Base-by-base conservation (phyloP, 441 rosid species). In the Brassica hybrid region DNA sequence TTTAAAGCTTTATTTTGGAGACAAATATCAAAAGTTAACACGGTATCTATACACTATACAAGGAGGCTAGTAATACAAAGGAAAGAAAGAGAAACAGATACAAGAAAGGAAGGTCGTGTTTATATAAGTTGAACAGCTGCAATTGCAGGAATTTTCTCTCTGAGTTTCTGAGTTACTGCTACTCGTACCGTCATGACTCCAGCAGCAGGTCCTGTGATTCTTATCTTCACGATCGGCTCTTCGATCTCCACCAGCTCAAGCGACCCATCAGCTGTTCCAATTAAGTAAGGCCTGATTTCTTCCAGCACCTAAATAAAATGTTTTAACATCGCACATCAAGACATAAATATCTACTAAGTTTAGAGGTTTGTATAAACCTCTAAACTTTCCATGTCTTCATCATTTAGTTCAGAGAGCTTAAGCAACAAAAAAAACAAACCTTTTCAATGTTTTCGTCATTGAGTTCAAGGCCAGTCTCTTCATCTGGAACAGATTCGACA, bases 141-240 rank as follows among this genome's bases (percentile, higher is more conserved):
- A 59, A 93, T 95, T 58, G 94, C 79, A 7, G 95, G 96, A 56
- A 93, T 90, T 81, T 91, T 93, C 88, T 95, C 98, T n/a, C 99
- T 82, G 50, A 93, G 76, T 83, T 94, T 93, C 81, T 93, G 98
- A 0, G 96, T 90, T 19, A 93, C 90, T 7, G 99, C 98, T 43
- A 93, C 96, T 58, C 97, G 88, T 67, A 95, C 98, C 3, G 98
- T 93, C 99, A 95, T 91, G 67, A 95, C 97, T 32, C 91, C 96
- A 0, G 98, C 99, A 5, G 98, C 99, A 72, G 98, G 99, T 56
- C 99, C 98, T 0, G 94, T 84, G 64, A 95, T 84, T 81, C 86
- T 83, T 57, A 95, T 81, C 84, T 95, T 95, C 56, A 85, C 97
- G 10, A 93, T 91, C 1, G 98, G 94, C 63, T 93, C 99, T 36